Evolutionary conservation across 2,329 filamentous ascomycete genomes (phyloP).

Genomic region (Coniella vitis): DNA sequence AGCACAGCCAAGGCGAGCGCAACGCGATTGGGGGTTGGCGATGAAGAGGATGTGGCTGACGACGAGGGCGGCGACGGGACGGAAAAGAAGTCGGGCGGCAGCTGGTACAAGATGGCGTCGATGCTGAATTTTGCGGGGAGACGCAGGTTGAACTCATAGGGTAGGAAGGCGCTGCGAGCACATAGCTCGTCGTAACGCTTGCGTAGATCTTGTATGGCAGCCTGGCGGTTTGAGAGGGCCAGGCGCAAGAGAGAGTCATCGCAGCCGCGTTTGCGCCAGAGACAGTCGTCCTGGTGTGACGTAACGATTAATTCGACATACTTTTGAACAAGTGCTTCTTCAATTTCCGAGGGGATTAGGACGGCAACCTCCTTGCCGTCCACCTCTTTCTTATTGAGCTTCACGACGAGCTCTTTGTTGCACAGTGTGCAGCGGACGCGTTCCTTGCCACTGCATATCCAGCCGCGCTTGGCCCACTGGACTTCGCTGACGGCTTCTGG

Average conservation of each 20-base stretch:
- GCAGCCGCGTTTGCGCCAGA: conserved; percentile 84
- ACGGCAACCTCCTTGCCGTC: conserved; percentile 49
- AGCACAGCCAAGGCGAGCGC: conserved; percentile 64
- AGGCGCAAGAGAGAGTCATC: conserved; percentile 61
- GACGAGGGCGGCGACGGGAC: conserved; percentile 30
- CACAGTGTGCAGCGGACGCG: conserved; percentile 83
- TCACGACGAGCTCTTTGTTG: conserved; percentile 75
- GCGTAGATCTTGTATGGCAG: conserved; percentile 51
- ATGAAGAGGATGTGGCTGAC: conserved; percentile 23
- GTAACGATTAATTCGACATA: conserved; percentile 67
- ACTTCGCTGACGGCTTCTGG: conserved; percentile 80
- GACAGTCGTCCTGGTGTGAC: conserved; percentile 72
- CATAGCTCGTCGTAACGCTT: conserved; percentile 60
- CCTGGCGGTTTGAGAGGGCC: conserved; percentile 54
- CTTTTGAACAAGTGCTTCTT: conserved; percentile 65
- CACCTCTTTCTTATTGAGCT: conserved; percentile 56
- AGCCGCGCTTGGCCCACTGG: conserved; percentile 90
- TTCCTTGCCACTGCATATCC: conserved; percentile 78
- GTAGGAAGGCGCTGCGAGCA: conserved; percentile 46
- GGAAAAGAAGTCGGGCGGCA: conserved; percentile 50
- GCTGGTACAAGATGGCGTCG: conserved; percentile 40
- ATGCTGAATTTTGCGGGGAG: conserved; percentile 48
- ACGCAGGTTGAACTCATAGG: conserved; percentile 55
- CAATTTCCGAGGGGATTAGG: conserved; percentile 54
- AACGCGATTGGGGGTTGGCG: conserved; percentile 43